Conservation (phyloP, 176 grass and related monocot genomes). For the Aegilops tauschii region DNA sequence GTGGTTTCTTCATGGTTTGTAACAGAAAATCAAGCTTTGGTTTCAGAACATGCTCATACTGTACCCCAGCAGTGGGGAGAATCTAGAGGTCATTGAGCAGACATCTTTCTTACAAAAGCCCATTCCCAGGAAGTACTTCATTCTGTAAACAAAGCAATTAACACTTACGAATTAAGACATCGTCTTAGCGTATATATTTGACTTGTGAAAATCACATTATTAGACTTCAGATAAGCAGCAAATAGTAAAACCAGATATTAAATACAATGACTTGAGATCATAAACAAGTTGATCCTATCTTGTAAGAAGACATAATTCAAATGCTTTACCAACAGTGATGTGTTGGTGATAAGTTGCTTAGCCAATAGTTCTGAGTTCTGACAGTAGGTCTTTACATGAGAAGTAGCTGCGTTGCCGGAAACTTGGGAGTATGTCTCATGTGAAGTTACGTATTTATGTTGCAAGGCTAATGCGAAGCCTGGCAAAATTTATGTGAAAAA, state of each 20-base stretch:
- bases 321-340: neutral
- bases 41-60: constrained; percentile 67
- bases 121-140: no score
- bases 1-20: constrained; percentile 62
- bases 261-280: neutral
- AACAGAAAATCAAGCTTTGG: constrained; percentile 85
- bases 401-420: neutral
- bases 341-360: neutral
- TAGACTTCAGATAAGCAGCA: constrained; percentile 1
- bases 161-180: neutral
- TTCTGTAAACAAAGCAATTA: no score
- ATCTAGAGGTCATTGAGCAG: constrained; percentile 80
- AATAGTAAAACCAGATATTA: neutral
- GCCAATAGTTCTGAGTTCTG: neutral
- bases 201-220: neutral
- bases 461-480: neutral
- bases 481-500: neutral
- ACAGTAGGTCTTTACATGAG: neutral
- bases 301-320: neutral
- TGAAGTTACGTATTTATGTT: neutral
- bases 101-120: constrained; percentile 76
- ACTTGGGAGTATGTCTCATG: neutral
- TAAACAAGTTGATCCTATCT: neutral
- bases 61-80: constrained; percentile 78
- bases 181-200: neutral